These are phyloP conservation scores for Camillea tinctor DNA, from an alignment of 2,329 filamentous ascomycete species.

Conservation along the genomic window DNA sequence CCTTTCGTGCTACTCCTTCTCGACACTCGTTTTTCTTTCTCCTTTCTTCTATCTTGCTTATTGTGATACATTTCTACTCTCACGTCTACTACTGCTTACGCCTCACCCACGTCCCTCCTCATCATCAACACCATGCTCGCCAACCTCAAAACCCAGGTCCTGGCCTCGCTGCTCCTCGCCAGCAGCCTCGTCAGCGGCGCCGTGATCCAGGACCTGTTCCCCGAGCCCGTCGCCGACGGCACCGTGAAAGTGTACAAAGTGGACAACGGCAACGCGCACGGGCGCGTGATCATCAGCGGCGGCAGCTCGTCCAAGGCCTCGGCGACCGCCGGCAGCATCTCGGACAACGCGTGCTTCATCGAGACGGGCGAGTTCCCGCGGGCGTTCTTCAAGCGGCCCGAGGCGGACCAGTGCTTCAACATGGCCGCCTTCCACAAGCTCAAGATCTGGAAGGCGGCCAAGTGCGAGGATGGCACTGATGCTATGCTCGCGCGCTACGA, in stretches of 20 bases:
- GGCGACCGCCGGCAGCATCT: neutral
- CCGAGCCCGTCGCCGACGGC: neutral
- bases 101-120: neutral
- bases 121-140: neutral
- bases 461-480: constrained; percentile 2
- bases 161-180: neutral
- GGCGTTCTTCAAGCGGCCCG: neutral
- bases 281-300: neutral
- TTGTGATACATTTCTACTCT: neutral
- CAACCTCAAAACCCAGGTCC: neutral
- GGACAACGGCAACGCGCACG: neutral
- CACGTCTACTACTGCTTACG: neutral
- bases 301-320: neutral
- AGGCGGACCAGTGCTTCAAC: neutral
- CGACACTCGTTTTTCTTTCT: neutral
- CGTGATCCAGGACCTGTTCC: neutral
- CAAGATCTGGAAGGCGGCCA: constrained; percentile 2
- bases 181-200: neutral
- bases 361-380: neutral
- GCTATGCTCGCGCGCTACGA: constrained; percentile 2
- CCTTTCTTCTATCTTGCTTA: neutral
- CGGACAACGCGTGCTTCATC: neutral
- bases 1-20: neutral
- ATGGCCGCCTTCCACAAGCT: constrained; percentile 2
- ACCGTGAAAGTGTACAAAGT: neutral